Percentiles rank a stretch among this genome's conserved stretches.
Evolutionary conservation across 2,329 filamentous ascomycete species (phyloP).

Genomic region (Albifimbria verrucaria): DNA sequence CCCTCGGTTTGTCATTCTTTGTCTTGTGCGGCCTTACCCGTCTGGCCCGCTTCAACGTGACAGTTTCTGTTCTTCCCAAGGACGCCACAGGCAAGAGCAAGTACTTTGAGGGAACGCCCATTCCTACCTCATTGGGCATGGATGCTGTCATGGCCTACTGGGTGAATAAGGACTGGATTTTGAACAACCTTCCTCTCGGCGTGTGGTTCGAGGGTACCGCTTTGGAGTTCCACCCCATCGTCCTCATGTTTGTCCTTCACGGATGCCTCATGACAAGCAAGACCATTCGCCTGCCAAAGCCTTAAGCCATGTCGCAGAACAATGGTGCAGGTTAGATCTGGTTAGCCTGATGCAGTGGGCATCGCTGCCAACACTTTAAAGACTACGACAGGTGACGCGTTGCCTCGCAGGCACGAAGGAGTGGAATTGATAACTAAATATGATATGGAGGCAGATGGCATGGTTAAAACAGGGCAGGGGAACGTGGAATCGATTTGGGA

Average conservation of each 20-base stretch:
- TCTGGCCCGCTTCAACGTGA: conserved; percentile 96
- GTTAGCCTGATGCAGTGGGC: background rate
- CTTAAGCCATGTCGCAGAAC: conserved; percentile 31
- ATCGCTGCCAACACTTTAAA: background rate
- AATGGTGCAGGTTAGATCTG: background rate
- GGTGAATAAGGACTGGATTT: conserved; percentile 76
- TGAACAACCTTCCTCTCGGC: conserved; percentile 76
- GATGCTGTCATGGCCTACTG: conserved; percentile 87
- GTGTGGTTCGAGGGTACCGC: conserved; percentile 61
- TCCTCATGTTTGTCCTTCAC: conserved; percentile 78
- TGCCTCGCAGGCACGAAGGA: no score
- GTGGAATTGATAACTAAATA: no score
- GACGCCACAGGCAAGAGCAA: conserved; percentile 86
- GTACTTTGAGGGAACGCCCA: conserved; percentile 97
- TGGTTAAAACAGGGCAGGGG: background rate
- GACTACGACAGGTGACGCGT: no score
- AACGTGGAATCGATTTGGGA: background rate
- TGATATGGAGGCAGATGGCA: no score
- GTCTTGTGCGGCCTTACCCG: conserved; percentile 92
- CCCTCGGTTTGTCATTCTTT: conserved; percentile 78
- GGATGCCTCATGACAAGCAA: conserved; percentile 95
- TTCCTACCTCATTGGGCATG: conserved; percentile 82
- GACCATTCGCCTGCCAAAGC: conserved; percentile 93
- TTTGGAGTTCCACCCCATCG: conserved; percentile 82
- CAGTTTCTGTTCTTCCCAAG: conserved; percentile 83